Evolutionary conservation across 1,139 yeast genomes (phyloP).

Genomic region (Nakaseomyces glabratus): DNA sequence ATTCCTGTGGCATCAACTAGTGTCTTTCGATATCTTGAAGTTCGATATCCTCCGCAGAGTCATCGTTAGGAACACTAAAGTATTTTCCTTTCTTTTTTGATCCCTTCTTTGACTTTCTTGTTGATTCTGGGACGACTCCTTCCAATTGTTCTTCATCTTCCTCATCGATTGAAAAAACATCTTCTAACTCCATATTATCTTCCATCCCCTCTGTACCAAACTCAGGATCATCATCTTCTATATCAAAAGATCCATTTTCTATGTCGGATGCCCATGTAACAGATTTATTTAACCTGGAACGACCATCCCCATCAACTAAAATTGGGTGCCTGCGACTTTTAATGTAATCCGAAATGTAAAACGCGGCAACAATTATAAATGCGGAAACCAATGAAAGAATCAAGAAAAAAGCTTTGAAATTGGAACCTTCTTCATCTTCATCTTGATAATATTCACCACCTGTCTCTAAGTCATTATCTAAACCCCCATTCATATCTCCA

Average conservation of each 20-base stretch:
- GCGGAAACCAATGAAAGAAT: conserved; percentile 18
- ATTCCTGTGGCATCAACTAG: too few relatives aligned
- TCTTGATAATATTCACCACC: conserved; percentile 12
- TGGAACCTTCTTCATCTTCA: conserved; percentile 10
- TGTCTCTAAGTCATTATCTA: conserved; percentile 9
- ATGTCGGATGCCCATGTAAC: conserved; percentile 33
- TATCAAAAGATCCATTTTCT: conserved; percentile 12
- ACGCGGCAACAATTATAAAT: conserved; percentile 14
- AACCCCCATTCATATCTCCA: conserved; percentile 13
- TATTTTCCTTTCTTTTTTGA: conserved; percentile 17
- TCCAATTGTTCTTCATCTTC: conserved; percentile 8
- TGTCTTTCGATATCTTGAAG: not conserved
- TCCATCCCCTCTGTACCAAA: conserved; percentile 29
- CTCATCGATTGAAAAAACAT: conserved; percentile 1
- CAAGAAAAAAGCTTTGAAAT: conserved; percentile 1
- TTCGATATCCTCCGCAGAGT: conserved; percentile 7
- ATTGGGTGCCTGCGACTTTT: conserved; percentile 20
- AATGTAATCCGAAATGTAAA: conserved; percentile 16
- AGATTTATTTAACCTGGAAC: conserved; percentile 23
- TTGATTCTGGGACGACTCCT: not conserved
- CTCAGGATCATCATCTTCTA: conserved; percentile 30
- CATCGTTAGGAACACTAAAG: conserved; percentile 17
- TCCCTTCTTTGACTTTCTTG: conserved; percentile 1
- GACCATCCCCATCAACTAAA: conserved; percentile 19
- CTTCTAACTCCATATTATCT: conserved; percentile 1